phyloP scores from a whole-genome alignment of 352 stramenopile species.

The Phytophthora meadii region DNA sequence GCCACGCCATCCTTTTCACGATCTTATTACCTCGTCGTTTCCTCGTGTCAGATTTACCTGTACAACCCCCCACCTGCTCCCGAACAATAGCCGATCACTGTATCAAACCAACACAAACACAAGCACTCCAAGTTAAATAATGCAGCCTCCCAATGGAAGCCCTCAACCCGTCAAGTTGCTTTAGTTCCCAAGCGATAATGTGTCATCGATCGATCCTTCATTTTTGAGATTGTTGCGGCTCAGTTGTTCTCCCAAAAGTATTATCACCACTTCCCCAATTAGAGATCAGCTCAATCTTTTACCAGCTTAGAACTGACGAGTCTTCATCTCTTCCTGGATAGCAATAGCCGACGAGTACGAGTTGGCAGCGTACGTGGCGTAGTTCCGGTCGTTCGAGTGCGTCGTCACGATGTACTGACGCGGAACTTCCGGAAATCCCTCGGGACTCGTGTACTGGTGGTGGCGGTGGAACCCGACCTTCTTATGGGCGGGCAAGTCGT shows the following conservation, averaged over 20 bases:
- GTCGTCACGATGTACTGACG: constrained; percentile 77
- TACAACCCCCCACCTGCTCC: constrained; percentile 43
- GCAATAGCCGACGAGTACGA: constrained; percentile 88
- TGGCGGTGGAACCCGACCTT: constrained; percentile 70
- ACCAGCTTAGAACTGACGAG: constrained; percentile 75
- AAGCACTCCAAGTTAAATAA: constrained; percentile 5
- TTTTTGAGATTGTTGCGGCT: constrained; percentile 15
- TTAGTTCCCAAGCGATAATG: constrained; percentile 10
- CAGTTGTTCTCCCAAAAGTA: background rate
- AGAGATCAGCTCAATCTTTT: background rate
- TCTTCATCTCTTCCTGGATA: constrained; percentile 81
- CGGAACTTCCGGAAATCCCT: constrained; percentile 78
- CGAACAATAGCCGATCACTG: constrained; percentile 12
- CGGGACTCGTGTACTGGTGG: constrained; percentile 62
- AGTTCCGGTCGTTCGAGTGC: constrained; percentile 77
- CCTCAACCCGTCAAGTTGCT: background rate
- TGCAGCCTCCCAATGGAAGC: background rate
- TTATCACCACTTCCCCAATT: constrained; percentile 13
- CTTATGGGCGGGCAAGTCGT: constrained; percentile 61
- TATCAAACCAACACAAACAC: constrained; percentile 8
- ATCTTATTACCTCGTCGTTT: constrained; percentile 1
- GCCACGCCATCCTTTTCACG: background rate
- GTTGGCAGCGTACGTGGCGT: constrained; percentile 83
- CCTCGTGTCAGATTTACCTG: constrained; percentile 58
- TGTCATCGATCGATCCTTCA: constrained; percentile 32